A percentile compares a stretch with the other conserved stretches of the same genome.
Evolutionary conservation across 2,329 filamentous ascomycete species (phyloP).

Genomic region (Fusarium brachygibbosum): DNA sequence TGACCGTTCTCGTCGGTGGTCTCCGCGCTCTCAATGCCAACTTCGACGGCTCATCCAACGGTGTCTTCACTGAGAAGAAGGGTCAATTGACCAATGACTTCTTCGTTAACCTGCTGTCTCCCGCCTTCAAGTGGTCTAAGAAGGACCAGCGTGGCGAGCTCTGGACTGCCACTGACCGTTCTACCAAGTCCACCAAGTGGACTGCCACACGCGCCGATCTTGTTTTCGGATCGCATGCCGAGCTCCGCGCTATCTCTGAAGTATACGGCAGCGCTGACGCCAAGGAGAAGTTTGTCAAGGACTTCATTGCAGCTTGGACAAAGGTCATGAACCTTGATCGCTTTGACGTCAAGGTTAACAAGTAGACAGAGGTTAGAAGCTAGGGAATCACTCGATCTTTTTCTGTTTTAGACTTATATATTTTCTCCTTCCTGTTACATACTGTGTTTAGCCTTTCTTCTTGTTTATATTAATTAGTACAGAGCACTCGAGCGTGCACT

Average conservation of each 20-base stretch:
- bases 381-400: not conserved
- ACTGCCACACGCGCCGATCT: constrained; percentile 77
- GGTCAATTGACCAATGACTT: constrained; percentile 83
- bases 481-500: too few species aligned
- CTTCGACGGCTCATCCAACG: constrained; percentile 75
- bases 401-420: constrained; percentile 12
- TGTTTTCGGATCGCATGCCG: constrained; percentile 79
- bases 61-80: constrained; percentile 76
- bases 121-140: constrained; percentile 70
- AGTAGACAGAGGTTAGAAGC: constrained; percentile 1
- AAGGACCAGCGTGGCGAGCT: constrained; percentile 63
- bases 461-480: not conserved
- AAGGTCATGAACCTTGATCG: constrained; percentile 83
- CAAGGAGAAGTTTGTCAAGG: constrained; percentile 74
- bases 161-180: constrained; percentile 75
- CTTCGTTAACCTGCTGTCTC: constrained; percentile 83
- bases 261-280: constrained; percentile 74
- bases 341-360: constrained; percentile 64
- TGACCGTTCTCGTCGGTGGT: constrained; percentile 79
- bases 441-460: not conserved
- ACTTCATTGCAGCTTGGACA: constrained; percentile 78
- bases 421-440: constrained; percentile 1
- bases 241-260: constrained; percentile 78
- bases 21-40: constrained; percentile 78
- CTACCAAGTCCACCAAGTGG: constrained; percentile 76